Evolutionary conservation across 495 filamentous ascomycete species (phyloP).

Genomic region (Hypoxylon perforatum): DNA sequence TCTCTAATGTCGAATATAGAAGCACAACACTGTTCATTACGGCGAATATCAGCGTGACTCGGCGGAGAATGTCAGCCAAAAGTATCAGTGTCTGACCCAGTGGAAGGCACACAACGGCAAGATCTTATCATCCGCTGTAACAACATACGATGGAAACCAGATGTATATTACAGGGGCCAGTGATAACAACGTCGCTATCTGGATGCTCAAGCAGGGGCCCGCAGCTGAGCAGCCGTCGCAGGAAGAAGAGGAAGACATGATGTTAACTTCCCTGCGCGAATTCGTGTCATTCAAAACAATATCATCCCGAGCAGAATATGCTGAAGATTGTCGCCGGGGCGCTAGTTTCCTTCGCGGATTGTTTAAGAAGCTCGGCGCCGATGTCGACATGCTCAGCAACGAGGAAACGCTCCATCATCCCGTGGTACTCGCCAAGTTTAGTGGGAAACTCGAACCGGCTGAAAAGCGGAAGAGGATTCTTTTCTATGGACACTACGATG

Average conservation of each 20-base stretch:
- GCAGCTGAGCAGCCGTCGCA: constrained; percentile 46
- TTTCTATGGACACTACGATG: constrained; percentile 98
- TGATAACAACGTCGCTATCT: constrained; percentile 87
- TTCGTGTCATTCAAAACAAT: constrained; percentile 92
- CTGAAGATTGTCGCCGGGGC: constrained; percentile 90
- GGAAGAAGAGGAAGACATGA: constrained; percentile 67
- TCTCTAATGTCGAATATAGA: constrained; percentile 49
- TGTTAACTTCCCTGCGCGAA: constrained; percentile 82
- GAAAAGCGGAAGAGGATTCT: constrained; percentile 81
- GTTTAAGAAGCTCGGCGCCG: constrained; percentile 89
- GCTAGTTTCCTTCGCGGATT: constrained; percentile 88
- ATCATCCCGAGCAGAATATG: constrained; percentile 83
- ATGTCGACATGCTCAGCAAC: constrained; percentile 84
- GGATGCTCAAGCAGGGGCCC: constrained; percentile 77
- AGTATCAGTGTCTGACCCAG: constrained; percentile 82
- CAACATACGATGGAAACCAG: constrained; percentile 71
- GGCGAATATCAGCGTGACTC: constrained; percentile 57
- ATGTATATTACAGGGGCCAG: constrained; percentile 96
- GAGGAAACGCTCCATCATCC: constrained; percentile 79
- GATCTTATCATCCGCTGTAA: constrained; percentile 86
- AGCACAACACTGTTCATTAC: constrained; percentile 68
- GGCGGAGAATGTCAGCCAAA: constrained; percentile 81
- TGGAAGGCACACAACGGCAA: constrained; percentile 90
- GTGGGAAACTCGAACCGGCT: constrained; percentile 68
- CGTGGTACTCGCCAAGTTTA: constrained; percentile 88